phyloP scores from a whole-genome alignment of 768 basidiomycete species.

The Thelephora aurantiotincta region DNA sequence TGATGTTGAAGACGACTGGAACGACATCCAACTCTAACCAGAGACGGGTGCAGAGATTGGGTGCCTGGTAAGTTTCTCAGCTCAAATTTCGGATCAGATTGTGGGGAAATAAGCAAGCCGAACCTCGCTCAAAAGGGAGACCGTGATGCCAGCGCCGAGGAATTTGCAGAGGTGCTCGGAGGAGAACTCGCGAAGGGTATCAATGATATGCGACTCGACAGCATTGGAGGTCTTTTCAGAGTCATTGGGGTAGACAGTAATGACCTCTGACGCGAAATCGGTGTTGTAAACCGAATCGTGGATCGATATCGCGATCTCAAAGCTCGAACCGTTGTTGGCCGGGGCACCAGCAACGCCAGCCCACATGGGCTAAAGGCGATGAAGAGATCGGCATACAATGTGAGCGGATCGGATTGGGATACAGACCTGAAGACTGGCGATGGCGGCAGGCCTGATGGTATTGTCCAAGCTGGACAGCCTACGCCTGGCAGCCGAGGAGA shows the following conservation, averaged over 20 bases:
- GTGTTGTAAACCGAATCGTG: slow-evolving; percentile 81
- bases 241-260: slow-evolving; percentile 37
- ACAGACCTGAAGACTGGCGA: slow-evolving; percentile 52
- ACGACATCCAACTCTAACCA: slow-evolving; percentile 79
- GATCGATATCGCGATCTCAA: slow-evolving; percentile 64
- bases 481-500: slow-evolving; percentile 48
- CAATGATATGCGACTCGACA: slow-evolving; percentile 51
- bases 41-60: slow-evolving; percentile 73
- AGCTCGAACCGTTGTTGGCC: slow-evolving; percentile 42
- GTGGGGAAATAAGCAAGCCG: slow-evolving; percentile 4
- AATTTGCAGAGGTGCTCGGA: slow-evolving; percentile 76
- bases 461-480: slow-evolving; percentile 48
- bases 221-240: slow-evolving; percentile 40
- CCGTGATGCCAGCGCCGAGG: slow-evolving; percentile 68
- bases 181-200: slow-evolving; percentile 58
- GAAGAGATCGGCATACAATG: slow-evolving; percentile 9
- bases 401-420: slow-evolving; percentile 6
- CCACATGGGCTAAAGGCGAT: slow-evolving; percentile 63
- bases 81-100: slow-evolving; percentile 12
- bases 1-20: slow-evolving; percentile 78
- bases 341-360: slow-evolving; percentile 59
- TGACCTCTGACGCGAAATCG: slow-evolving; percentile 48
- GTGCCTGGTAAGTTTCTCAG: slow-evolving; percentile 28
- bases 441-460: slow-evolving; percentile 38
- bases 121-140: slow-evolving; percentile 58